phyloP scores from a whole-genome alignment of 2,329 filamentous ascomycete genomes.

The Emergomyces pasteurianus region DNA sequence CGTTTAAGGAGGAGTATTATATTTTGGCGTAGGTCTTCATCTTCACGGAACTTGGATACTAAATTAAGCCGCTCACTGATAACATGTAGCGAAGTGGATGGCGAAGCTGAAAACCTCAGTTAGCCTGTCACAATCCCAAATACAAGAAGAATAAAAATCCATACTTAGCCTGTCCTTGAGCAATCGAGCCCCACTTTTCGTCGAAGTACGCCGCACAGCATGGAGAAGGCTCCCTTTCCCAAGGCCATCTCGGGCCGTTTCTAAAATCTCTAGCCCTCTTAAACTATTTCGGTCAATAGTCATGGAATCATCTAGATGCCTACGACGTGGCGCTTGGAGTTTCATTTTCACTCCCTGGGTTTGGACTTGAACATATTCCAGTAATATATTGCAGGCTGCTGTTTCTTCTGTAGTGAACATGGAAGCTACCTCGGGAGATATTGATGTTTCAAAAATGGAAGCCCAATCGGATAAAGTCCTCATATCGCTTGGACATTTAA shows the following conservation, averaged over 20 bases:
- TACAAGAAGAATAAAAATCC: constrained; percentile 11
- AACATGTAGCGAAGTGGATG: constrained; percentile 70
- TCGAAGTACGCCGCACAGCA: constrained; percentile 78
- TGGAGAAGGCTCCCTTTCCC: constrained; percentile 79
- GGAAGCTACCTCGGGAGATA: constrained; percentile 41
- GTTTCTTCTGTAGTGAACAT: constrained; percentile 59
- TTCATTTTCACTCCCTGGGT: constrained; percentile 68
- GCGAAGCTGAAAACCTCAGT: constrained; percentile 44
- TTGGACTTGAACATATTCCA: constrained; percentile 72
- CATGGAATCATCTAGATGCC: constrained; percentile 68
- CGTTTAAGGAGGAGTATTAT: constrained; percentile 56
- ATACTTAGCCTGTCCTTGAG: constrained; percentile 71
- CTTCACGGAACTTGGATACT: constrained; percentile 59
- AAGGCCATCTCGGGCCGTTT: constrained; percentile 67
- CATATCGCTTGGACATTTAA: constrained; percentile 36
- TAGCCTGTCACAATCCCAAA: not conserved
- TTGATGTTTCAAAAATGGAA: constrained; percentile 61
- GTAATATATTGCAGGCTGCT: constrained; percentile 63
- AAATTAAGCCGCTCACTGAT: constrained; percentile 74
- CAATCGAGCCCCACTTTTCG: constrained; percentile 77
- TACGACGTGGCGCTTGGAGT: constrained; percentile 68
- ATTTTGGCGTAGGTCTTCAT: constrained; percentile 57
- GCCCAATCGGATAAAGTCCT: constrained; percentile 54
- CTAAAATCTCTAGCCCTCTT: constrained; percentile 75
- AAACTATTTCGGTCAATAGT: constrained; percentile 85